Percentiles rank a stretch among this genome's conserved stretches.
Conservation (phyloP, 1,139 yeast genomes). For the Suhomyces anneliseae region DNA sequence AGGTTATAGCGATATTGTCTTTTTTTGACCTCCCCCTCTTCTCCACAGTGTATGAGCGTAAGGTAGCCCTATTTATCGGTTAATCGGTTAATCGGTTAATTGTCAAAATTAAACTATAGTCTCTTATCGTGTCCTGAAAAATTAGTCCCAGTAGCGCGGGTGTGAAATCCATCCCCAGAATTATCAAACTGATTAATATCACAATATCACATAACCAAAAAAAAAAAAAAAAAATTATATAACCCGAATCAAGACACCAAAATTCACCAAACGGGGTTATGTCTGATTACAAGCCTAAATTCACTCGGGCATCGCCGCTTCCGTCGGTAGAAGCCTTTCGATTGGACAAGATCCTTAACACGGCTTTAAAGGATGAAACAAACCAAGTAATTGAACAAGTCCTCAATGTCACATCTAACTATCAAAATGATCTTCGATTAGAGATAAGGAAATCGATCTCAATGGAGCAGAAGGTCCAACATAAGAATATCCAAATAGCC, state of each 20-base stretch:
- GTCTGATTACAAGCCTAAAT: slow-evolving; percentile 17
- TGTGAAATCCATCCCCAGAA: background rate
- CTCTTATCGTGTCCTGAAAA: background rate
- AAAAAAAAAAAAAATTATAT: too few relatives aligned
- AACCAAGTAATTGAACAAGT: slow-evolving; percentile 36
- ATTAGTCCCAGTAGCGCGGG: background rate
- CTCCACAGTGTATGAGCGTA: too few relatives aligned
- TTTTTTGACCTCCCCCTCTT: too few relatives aligned
- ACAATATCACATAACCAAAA: background rate
- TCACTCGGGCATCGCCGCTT: slow-evolving; percentile 16
- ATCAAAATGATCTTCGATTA: slow-evolving; percentile 41
- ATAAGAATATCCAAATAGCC: slow-evolving; percentile 34
- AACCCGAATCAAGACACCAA: background rate
- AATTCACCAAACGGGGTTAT: background rate
- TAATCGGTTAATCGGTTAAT: background rate
- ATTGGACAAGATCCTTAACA: slow-evolving; percentile 35
- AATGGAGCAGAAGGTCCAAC: slow-evolving; percentile 40
- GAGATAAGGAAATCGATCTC: slow-evolving; percentile 37
- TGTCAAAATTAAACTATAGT: background rate
- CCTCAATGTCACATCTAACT: slow-evolving; percentile 33
- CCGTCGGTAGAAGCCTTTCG: slow-evolving; percentile 43
- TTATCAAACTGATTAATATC: background rate
- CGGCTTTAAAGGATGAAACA: slow-evolving; percentile 32
- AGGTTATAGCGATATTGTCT: too few relatives aligned
- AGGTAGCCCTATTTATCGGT: background rate